Conservation (phyloP, 345 rosid genomes). For the Citrus trifoliata region DNA sequence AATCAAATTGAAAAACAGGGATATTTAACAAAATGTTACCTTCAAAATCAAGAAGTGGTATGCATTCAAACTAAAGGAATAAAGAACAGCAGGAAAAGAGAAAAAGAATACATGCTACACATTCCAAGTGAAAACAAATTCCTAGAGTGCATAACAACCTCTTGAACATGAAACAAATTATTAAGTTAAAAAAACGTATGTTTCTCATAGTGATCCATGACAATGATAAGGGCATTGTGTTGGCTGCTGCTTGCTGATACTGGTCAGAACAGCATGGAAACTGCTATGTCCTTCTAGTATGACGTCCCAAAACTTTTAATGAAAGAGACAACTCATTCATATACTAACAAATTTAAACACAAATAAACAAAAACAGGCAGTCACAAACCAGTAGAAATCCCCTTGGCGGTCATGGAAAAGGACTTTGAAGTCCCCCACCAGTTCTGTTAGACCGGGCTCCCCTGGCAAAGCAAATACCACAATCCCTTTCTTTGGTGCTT, state of each 20-base stretch:
- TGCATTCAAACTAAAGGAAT: background rate
- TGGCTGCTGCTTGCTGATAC: background rate
- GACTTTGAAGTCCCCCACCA: slow-evolving; percentile 82
- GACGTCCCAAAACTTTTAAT: background rate
- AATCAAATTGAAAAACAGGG: slow-evolving; percentile 4
- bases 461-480: slow-evolving; percentile 93
- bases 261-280: background rate
- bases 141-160: background rate
- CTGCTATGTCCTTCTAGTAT: background rate
- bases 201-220: background rate
- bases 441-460: slow-evolving; percentile 84
- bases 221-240: background rate
- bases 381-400: slow-evolving; percentile 82
- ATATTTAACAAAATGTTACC: background rate
- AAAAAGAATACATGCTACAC: background rate
- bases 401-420: slow-evolving; percentile 90
- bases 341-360: background rate
- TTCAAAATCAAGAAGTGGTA: background rate
- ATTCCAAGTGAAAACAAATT: background rate
- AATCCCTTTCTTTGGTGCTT: slow-evolving; percentile 83
- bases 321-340: background rate
- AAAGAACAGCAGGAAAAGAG: background rate
- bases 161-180: background rate
- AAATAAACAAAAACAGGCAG: background rate
- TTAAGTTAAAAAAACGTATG: background rate